phyloP scores from a whole-genome alignment of 1,139 yeast genomes.

The Kodamaea suecica region DNA sequence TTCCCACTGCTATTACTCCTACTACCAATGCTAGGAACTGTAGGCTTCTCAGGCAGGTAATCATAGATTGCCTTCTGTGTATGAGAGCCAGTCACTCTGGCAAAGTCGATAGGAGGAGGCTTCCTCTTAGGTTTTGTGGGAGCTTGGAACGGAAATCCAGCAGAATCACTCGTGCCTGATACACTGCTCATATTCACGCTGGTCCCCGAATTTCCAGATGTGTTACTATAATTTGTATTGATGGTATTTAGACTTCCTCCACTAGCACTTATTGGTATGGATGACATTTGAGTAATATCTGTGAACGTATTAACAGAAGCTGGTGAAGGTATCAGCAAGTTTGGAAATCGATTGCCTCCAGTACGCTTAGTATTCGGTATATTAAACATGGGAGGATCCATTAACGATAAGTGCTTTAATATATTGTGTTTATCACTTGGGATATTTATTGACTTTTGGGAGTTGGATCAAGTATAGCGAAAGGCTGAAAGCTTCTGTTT shows the following conservation, averaged over 20 bases:
- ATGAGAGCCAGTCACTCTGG: constrained; percentile 9
- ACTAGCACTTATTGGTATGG: neutral
- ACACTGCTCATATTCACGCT: neutral
- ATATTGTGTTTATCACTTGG: constrained; percentile 6
- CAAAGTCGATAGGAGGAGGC: constrained; percentile 46
- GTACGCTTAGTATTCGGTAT: constrained; percentile 25
- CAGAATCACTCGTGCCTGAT: neutral
- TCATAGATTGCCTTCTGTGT: neutral
- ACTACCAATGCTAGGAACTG: too few species aligned
- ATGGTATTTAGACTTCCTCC: constrained; percentile 1
- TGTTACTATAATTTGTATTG: neutral
- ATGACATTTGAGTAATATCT: constrained; percentile 1
- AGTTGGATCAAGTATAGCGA: too few species aligned
- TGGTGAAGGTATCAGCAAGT: constrained; percentile 26
- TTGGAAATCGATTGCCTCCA: constrained; percentile 20
- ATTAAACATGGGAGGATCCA: constrained; percentile 25
- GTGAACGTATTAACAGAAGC: constrained; percentile 12
- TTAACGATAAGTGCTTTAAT: too few species aligned
- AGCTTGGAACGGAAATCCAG: constrained; percentile 5
- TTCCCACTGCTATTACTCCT: neutral
- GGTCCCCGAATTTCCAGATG: neutral
- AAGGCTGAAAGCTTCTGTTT: too few species aligned
- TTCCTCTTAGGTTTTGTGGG: constrained; percentile 27
- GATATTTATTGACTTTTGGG: neutral
- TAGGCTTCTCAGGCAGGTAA: too few species aligned